Evolutionary conservation across 2,329 filamentous ascomycete species (phyloP), one percentile per base, ranked within the genome.

Genomic region (Tricladium varicosporioides): DNA sequence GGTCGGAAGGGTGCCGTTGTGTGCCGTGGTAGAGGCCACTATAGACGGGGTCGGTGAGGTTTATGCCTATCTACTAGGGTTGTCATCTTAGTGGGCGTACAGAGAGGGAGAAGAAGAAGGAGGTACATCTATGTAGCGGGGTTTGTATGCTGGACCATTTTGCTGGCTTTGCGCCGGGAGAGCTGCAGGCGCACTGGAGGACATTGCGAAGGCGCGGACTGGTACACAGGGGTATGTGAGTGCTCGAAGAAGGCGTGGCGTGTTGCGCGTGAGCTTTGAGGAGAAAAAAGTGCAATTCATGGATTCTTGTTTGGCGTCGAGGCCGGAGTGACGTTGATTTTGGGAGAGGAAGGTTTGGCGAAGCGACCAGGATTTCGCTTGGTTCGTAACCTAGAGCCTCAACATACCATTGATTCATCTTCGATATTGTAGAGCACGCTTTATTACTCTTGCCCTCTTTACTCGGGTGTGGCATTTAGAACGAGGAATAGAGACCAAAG

Each of bases 21-120:
- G 86, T 92, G 67, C 90, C 91, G 69, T 95, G 87, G 70, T 97
- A 95, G 44, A 83, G 75, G 51, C 94, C 94, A 48, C 84, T 83
- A 73, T 93, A 99, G 58, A 97, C 91, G 52, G 90, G 89, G 69
- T 99, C 94, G 53, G 92, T 89, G 54, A 99, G 82, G 73, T 99
- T 99, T 79, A 99, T 97, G 57, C 93, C 94, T 69, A 99, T 87
- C 84, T 87, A 71, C 61, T 67, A 58, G 13, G 18, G 16, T 13
- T 27, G 36, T 22, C 36, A 31, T 27, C 51, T 61, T 50, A 54
- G 19, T 14, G 36, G 16, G 10, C 43, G 45, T 10, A 46, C 5
- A 31, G 45, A 16, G 22, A 27, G 32, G 27, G 19, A 33, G 49
- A 47, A 33, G 16, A 15, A 40, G n/a, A 58, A 19, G 13, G 11